Conservation (phyloP, 225 moss, liverwort and hornwort genomes). For the Bryum argenteum region DNA sequence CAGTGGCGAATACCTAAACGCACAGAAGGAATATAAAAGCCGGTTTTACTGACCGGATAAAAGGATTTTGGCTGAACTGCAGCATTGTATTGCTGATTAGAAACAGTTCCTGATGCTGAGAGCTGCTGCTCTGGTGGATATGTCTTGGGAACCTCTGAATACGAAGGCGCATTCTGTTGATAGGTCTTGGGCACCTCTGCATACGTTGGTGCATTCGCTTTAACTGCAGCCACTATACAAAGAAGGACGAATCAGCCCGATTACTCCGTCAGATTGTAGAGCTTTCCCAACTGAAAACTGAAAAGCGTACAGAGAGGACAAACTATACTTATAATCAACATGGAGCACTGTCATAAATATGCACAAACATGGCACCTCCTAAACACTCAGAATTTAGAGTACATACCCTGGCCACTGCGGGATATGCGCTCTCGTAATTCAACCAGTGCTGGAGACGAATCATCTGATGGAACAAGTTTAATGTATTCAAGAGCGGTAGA, state of each 20-base stretch:
- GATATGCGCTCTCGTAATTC: slow-evolving; percentile 82
- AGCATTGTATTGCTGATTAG: slow-evolving; percentile 35
- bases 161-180: slow-evolving; percentile 32
- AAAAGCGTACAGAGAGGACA: not conserved
- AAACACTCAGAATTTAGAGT: not conserved
- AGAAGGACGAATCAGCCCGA: slow-evolving; percentile 16
- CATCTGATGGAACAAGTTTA: slow-evolving; percentile 76
- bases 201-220: slow-evolving; percentile 44
- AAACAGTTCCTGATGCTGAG: slow-evolving; percentile 29
- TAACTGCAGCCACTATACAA: slow-evolving; percentile 45
- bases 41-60: slow-evolving; percentile 50
- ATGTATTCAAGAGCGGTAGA: slow-evolving; percentile 89
- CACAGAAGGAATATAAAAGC: not conserved
- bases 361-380: not conserved
- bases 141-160: slow-evolving; percentile 42
- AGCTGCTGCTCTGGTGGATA: slow-evolving; percentile 40
- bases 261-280: no score
- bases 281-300: not conserved
- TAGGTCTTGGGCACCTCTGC: slow-evolving; percentile 30
- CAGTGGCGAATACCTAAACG: not conserved
- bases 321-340: not conserved
- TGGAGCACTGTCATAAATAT: not conserved
- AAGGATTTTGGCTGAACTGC: slow-evolving; percentile 40
- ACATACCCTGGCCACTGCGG: slow-evolving; percentile 71
- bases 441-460: slow-evolving; percentile 67